Percentiles rank a stretch among this genome's conserved stretches.
Evolutionary conservation across 2,329 filamentous ascomycete species (phyloP).

Genomic region (Monilinia laxa): DNA sequence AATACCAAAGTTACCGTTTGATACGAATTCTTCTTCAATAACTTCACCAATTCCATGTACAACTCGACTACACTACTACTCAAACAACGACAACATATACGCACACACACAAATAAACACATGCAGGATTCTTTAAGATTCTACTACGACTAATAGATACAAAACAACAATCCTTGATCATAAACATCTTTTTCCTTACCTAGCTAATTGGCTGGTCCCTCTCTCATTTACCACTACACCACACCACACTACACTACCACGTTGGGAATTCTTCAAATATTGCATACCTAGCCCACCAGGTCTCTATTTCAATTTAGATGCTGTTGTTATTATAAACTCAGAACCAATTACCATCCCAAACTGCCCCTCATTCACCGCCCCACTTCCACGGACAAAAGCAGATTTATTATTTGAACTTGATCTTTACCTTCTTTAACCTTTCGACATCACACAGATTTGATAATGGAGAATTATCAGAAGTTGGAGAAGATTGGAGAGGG

Average conservation of each 20-base stretch:
- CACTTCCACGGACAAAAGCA: slow-evolving; percentile 31
- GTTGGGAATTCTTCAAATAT: slow-evolving; percentile 8
- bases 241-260: too few species aligned
- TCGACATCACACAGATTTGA: slow-evolving; percentile 28
- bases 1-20: not conserved
- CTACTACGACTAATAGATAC: not conserved
- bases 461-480: slow-evolving; percentile 92
- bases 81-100: not conserved
- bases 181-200: not conserved
- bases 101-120: not conserved
- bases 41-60: not conserved
- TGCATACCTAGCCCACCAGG: not conserved
- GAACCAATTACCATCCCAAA: slow-evolving; percentile 27
- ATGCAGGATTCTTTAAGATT: not conserved
- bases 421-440: slow-evolving; percentile 36
- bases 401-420: slow-evolving; percentile 34
- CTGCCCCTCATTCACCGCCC: slow-evolving; percentile 27
- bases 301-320: slow-evolving; percentile 28
- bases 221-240: too few species aligned
- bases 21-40: not conserved
- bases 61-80: not conserved
- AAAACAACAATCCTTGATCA: slow-evolving; percentile 1
- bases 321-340: slow-evolving; percentile 24
- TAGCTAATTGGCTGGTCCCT: not conserved
- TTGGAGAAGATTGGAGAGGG: slow-evolving; percentile 96